Conservation (phyloP, 164 flowering plant species). For the Buxus sempervirens region DNA sequence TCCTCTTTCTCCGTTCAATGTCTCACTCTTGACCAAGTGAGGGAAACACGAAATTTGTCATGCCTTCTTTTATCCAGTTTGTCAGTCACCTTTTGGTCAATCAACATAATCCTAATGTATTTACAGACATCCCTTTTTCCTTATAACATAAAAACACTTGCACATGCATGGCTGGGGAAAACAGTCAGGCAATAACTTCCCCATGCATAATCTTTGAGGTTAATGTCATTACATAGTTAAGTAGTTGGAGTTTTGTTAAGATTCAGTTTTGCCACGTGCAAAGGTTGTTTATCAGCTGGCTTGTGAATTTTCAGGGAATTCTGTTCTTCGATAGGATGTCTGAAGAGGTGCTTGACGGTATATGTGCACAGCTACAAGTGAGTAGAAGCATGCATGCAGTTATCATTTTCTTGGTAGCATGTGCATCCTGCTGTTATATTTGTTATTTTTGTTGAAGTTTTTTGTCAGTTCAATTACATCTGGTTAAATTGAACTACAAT, state of each 20-base stretch:
- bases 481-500: background rate
- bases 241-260: conserved; percentile 3
- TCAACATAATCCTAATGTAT: too few species aligned
- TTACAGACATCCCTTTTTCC: too few species aligned
- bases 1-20: too few species aligned
- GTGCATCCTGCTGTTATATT: background rate
- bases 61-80: too few species aligned
- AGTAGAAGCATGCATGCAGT: conserved; percentile 15
- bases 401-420: background rate
- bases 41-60: too few species aligned
- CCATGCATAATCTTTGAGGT: too few species aligned
- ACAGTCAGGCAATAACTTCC: too few species aligned
- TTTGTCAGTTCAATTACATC: background rate
- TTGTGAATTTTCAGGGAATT: conserved; percentile 53
- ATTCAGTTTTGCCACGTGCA: background rate
- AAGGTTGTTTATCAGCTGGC: conserved; percentile 2
- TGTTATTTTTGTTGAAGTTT: background rate
- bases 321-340: conserved; percentile 94
- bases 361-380: conserved; percentile 67
- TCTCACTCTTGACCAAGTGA: too few species aligned
- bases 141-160: too few species aligned
- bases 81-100: too few species aligned
- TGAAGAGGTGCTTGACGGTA: conserved; percentile 68
- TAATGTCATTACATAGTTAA: background rate
- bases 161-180: too few species aligned